phyloP scores from a whole-genome alignment of 148 eudicot species.

The Camellia lanceoleosa region DNA sequence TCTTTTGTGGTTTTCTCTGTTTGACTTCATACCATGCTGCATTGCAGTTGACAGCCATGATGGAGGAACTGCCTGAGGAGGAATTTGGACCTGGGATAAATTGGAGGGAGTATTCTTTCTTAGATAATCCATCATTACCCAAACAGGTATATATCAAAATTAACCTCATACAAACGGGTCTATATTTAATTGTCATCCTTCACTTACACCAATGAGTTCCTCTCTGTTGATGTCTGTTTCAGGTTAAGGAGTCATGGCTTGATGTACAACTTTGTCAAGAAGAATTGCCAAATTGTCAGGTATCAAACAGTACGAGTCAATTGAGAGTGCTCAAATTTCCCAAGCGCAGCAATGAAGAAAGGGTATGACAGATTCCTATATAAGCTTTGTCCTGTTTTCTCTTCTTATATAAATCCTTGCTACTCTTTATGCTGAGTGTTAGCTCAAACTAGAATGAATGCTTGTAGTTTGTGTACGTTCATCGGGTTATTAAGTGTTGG shows the following conservation, averaged over 20 bases:
- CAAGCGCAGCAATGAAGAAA: slow-evolving; percentile 80
- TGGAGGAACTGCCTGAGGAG: slow-evolving; percentile 52
- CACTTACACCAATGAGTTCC: neutral
- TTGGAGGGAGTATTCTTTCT: slow-evolving; percentile 81
- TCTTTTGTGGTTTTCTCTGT: slow-evolving; percentile 6
- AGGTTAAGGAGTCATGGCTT: slow-evolving; percentile 98
- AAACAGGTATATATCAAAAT: slow-evolving; percentile 44
- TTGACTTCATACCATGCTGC: neutral
- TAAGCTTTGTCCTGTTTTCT: slow-evolving; percentile 3
- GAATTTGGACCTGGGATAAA: slow-evolving; percentile 79
- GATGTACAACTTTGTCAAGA: slow-evolving; percentile 93
- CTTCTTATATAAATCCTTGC: neutral
- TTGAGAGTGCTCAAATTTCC: slow-evolving; percentile 61
- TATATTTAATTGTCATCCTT: neutral
- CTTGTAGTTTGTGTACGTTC: neutral
- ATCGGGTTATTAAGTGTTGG: neutral
- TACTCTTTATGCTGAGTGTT: neutral
- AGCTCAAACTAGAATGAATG: neutral
- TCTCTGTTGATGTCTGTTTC: slow-evolving; percentile 6
- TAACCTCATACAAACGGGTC: neutral
- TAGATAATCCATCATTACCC: slow-evolving; percentile 78
- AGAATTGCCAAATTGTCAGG: slow-evolving; percentile 62
- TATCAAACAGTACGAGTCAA: slow-evolving; percentile 47
- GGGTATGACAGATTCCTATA: slow-evolving; percentile 38
- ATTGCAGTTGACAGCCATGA: slow-evolving; percentile 75